These are phyloP conservation scores for Emericellopsis terricola DNA, from an alignment of 495 filamentous ascomycete genomes.

Conservation along the genomic window DNA sequence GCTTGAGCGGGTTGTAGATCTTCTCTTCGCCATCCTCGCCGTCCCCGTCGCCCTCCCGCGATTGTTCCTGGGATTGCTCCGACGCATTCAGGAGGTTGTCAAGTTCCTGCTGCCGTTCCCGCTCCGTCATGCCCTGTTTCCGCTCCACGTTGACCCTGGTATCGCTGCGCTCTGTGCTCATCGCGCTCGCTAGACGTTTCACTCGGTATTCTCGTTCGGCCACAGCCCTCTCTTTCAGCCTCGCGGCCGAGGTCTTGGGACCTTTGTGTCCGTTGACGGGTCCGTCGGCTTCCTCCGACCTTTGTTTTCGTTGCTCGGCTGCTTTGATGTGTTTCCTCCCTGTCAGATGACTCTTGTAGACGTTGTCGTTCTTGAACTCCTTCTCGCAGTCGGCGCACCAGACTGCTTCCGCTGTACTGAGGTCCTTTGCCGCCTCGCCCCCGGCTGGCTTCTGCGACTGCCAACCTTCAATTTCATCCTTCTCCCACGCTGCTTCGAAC, in stretches of 20 bases:
- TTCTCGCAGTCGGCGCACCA: constrained; percentile 87
- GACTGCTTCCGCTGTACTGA: constrained; percentile 48
- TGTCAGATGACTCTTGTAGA: constrained; percentile 73
- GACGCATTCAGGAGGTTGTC: constrained; percentile 63
- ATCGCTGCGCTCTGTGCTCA: constrained; percentile 64
- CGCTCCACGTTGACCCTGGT: constrained; percentile 88
- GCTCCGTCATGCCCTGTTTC: constrained; percentile 87
- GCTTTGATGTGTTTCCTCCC: constrained; percentile 86
- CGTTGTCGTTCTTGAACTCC: constrained; percentile 88
- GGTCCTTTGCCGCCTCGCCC: constrained; percentile 16
- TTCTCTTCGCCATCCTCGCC: constrained; percentile 57
- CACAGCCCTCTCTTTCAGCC: constrained; percentile 76
- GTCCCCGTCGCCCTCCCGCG: constrained; percentile 28
- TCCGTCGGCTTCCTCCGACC: constrained; percentile 9
- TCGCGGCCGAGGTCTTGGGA: constrained; percentile 21
- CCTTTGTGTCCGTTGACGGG: constrained; percentile 12
- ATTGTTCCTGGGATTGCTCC: constrained; percentile 13
- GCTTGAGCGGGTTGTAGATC: constrained; percentile 91
- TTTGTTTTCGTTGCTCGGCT: constrained; percentile 36
- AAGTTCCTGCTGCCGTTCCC: constrained; percentile 79
- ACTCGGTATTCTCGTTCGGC: constrained; percentile 79
- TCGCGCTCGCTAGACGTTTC: constrained; percentile 52
- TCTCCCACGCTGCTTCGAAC: constrained; percentile 69
- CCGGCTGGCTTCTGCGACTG: constrained; percentile 31
- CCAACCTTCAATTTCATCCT: constrained; percentile 69